Evolutionary conservation across 192 early-diverging fungal genomes (phyloP).

Genomic region (Coemansia sp.): DNA sequence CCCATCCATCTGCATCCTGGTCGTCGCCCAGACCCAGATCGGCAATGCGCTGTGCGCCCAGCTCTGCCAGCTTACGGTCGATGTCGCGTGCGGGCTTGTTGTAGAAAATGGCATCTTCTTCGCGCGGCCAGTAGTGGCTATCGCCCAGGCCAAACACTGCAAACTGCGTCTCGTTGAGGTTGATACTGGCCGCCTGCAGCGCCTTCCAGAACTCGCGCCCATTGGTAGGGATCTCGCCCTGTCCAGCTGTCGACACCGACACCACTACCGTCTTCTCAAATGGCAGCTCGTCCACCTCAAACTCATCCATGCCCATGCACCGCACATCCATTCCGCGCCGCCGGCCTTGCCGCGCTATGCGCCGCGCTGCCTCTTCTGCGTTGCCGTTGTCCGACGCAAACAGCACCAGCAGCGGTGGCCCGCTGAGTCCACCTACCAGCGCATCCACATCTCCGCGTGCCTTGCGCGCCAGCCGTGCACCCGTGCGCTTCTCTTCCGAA

Average conservation of each 20-base stretch:
- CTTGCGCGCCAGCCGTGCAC: slow-evolving; percentile 57
- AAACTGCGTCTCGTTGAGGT: slow-evolving; percentile 66
- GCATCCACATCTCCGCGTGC: slow-evolving; percentile 66
- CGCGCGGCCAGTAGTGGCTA: slow-evolving; percentile 93
- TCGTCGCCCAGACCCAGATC: slow-evolving; percentile 84
- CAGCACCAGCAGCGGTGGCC: slow-evolving; percentile 78
- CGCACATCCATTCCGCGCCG: slow-evolving; percentile 78
- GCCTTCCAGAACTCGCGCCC: slow-evolving; percentile 84
- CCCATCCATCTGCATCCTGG: slow-evolving; percentile 88
- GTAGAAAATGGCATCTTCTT: slow-evolving; percentile 86
- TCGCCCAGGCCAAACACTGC: slow-evolving; percentile 91
- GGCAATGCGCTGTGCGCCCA: slow-evolving; percentile 69
- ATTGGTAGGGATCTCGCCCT: slow-evolving; percentile 95
- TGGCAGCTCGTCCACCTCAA: slow-evolving; percentile 73
- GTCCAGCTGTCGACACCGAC: slow-evolving; percentile 84
- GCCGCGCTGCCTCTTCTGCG: slow-evolving; percentile 79
- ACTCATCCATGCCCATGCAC: slow-evolving; percentile 80
- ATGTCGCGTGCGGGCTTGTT: slow-evolving; percentile 88
- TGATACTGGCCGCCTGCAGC: slow-evolving; percentile 59
- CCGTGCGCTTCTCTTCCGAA: slow-evolving; percentile 63
- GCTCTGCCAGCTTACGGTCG: slow-evolving; percentile 70
- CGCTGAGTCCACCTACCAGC: slow-evolving; percentile 68
- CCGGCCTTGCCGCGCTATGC: slow-evolving; percentile 76
- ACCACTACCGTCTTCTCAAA: slow-evolving; percentile 76
- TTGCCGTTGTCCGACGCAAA: slow-evolving; percentile 92